Evolutionary conservation across 257 asterid genomes (phyloP), one percentile per base, ranked within the genome.

Genomic region (Primulina eburnea): DNA sequence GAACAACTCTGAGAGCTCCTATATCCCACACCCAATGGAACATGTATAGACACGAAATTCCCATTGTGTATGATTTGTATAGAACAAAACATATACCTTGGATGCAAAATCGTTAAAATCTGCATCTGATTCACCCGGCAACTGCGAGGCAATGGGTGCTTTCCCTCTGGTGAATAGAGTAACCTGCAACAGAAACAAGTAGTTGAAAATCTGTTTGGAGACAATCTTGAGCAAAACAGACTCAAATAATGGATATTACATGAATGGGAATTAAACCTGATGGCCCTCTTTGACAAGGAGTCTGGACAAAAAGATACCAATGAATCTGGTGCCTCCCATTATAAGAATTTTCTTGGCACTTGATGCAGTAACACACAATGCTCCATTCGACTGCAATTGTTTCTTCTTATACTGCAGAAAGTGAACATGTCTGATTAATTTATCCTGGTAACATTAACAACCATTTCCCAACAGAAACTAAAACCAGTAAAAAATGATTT

Each of bases 311-410:
- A 94, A 94, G 58, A 94, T 8, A 21, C 99, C 99, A 66, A 94
- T 89, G 77, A 91, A 94, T 82, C 99, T 80, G 59, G 99, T 91
- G 69, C 99, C 99, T 73, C 99, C 97, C 99, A 94, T 94, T 60
- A 91, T 87, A n/a, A 94, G 96, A 64, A 94, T 85, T 65, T 94
- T 94, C 96, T 94, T 94, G 68, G 83, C 69, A 60, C 94, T 85
- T 35, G 97, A 90, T 73, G 99, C 97, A 55, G 77, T 80, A 43
- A 89, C 82, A 5, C 78, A 76, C 10, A 94, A 74, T 60, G 86
- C 85, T 61, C 83, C 85, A 81, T 81, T 89, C 63, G 92, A 87
- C 69, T 79, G 81, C 86, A 88, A 83, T 74, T 61, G 69, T 77
- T 79, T 87, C 87, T 82, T 94, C 76, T 89, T 89, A 60, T 64